Evolutionary conservation across 495 filamentous ascomycete genomes (phyloP), one percentile per base, ranked within the genome.

Genomic region (Annulohypoxylon bovei): DNA sequence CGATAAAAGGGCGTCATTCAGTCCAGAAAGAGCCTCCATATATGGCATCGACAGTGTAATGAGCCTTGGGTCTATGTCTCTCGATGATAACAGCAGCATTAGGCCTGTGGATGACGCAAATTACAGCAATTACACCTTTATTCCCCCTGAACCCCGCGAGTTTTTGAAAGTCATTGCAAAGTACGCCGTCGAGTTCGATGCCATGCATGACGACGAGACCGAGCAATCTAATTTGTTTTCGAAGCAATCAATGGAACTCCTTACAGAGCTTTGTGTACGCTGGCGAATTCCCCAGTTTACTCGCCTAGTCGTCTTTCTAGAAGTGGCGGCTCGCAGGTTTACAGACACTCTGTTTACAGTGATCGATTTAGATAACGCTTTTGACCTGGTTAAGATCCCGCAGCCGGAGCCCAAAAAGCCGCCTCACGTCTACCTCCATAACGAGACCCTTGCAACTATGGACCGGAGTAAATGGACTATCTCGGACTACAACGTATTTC

Each of bases 261-360:
- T 98, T 59, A 90, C 90, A 72, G 95, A 98, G 73, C 84, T 97
- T 42, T 91, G 88, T 72, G 79, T 93, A 69, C 89, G 94, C 65
- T 99, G 96, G 96, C 90, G 96, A 23, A 88, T 99, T 65, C 95
- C 95, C 18, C 87, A 88, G 50, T 93, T 91, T 75, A 93, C 93
- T 33, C 85, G 93, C 50, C 82, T 94, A 58, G 87, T 94, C 1
- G 81, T 96, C 8, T 92, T 97, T 73, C 80, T 98, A 39, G 96
- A 99, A 80, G 93, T 93, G 39, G 86, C 93, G 42, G 86, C 88
- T 18, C 89, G 91, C 72, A 95, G 94, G 75, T 98, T 93, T 74
- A 84, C 94, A 56, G 90, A 97, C 70, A 90, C 93, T 68, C 91
- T 97, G 74, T 90, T 97, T 47, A 85, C 87, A 22, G 86, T 95